These are phyloP conservation scores for Fusarium nygamai DNA, from an alignment of 2,329 filamentous ascomycete genomes.

Conservation along the genomic window DNA sequence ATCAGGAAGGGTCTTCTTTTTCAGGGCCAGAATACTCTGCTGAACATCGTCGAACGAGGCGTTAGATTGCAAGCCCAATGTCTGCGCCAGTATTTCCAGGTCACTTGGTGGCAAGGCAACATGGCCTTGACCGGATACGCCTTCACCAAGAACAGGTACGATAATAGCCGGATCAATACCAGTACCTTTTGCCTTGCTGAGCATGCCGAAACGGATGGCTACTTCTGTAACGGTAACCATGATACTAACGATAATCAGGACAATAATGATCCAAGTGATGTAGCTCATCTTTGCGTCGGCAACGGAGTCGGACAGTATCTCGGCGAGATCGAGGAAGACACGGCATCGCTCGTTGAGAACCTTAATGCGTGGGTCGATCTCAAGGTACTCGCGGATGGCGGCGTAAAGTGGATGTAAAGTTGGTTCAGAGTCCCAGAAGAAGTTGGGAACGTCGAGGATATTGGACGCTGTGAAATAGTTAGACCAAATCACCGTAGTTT, in stretches of 20 bases:
- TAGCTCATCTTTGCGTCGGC: constrained; percentile 94
- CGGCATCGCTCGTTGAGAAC: constrained; percentile 97
- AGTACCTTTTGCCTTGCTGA: constrained; percentile 52
- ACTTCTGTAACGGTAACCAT: constrained; percentile 92
- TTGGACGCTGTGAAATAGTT: constrained; percentile 75
- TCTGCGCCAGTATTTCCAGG: constrained; percentile 49
- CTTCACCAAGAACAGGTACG: constrained; percentile 29
- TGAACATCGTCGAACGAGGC: constrained; percentile 50
- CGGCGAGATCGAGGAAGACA: constrained; percentile 94
- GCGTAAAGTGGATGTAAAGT: constrained; percentile 94
- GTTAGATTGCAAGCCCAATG: constrained; percentile 48
- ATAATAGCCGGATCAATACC: constrained; percentile 10
- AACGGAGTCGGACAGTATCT: constrained; percentile 92
- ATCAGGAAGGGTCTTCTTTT: constrained; percentile 25
- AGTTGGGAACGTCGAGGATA: constrained; percentile 94
- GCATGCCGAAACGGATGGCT: constrained; percentile 81
- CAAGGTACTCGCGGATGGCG: constrained; percentile 95
- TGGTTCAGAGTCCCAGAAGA: constrained; percentile 98
- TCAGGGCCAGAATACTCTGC: constrained; percentile 47
- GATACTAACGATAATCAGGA: constrained; percentile 91
- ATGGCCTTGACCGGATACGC: constrained; percentile 11
- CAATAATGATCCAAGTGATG: constrained; percentile 98
- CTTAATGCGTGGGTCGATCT: constrained; percentile 95
- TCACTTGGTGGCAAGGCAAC: constrained; percentile 41
- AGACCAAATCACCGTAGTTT: neutral